A percentile compares a stretch with the other conserved stretches of the same genome.
Evolutionary conservation across 2,329 filamentous ascomycete species (phyloP).

Genomic region (Fusarium guadeloupense): DNA sequence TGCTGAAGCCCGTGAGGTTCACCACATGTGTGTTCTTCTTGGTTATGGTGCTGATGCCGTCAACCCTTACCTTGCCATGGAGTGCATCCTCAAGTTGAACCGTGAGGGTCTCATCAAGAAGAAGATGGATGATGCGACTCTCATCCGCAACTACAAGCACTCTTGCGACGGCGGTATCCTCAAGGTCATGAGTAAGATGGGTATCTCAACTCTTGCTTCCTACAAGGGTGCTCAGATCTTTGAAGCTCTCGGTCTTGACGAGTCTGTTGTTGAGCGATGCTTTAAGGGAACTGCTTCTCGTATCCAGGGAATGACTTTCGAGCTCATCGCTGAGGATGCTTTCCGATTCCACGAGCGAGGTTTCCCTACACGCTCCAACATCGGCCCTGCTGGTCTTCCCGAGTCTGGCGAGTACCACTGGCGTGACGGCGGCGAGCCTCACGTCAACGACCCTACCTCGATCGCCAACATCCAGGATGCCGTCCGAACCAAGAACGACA

Average conservation of each 20-base stretch:
- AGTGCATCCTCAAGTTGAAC: slow-evolving; percentile 97
- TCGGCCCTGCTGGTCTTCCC: slow-evolving; percentile 79
- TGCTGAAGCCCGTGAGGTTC: slow-evolving; percentile 93
- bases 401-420: slow-evolving; percentile 98
- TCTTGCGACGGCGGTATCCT: slow-evolving; percentile 95
- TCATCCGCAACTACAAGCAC: slow-evolving; percentile 96
- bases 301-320: slow-evolving; percentile 93
- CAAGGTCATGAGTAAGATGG: slow-evolving; percentile 99
- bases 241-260: slow-evolving; percentile 92
- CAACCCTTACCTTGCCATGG: slow-evolving; percentile 94
- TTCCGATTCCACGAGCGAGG: slow-evolving; percentile 96
- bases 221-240: slow-evolving; percentile 99
- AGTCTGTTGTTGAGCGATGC: slow-evolving; percentile 90
- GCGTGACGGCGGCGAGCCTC: slow-evolving; percentile 94
- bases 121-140: slow-evolving; percentile 80
- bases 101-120: slow-evolving; percentile 92
- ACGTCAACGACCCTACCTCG: slow-evolving; percentile 92
- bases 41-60: slow-evolving; percentile 95
- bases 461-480: slow-evolving; percentile 98
- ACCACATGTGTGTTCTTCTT: slow-evolving; percentile 98
- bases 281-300: slow-evolving; percentile 94
- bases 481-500: slow-evolving; percentile 96
- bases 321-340: slow-evolving; percentile 91
- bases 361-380: slow-evolving; percentile 82
- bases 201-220: slow-evolving; percentile 93